Conservation (phyloP, 371 early-diverging fungal genomes). For the Mucor plumbeus region DNA sequence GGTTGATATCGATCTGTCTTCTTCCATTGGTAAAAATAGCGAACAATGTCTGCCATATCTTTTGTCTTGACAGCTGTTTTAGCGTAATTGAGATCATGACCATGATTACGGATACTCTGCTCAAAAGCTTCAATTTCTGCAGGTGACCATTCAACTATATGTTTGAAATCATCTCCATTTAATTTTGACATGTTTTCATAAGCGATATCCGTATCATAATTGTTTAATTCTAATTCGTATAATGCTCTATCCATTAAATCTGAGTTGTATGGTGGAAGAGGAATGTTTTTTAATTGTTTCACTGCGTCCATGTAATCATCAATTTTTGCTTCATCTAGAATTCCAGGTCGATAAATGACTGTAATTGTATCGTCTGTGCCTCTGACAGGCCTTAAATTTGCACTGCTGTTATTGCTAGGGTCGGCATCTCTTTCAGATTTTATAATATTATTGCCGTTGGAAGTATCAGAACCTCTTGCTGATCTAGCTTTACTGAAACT, state of each 20-base stretch:
- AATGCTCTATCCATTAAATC: slow-evolving; percentile 72
- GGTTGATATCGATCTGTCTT: slow-evolving; percentile 72
- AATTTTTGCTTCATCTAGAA: slow-evolving; percentile 34
- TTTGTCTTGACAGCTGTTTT: slow-evolving; percentile 58
- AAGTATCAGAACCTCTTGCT: too few species aligned
- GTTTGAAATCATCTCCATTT: slow-evolving; percentile 53
- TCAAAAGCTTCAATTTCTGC: slow-evolving; percentile 70
- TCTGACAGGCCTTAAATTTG: slow-evolving; percentile 30
- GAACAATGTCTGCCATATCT: slow-evolving; percentile 68
- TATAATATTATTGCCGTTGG: too few species aligned
- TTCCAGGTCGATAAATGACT: slow-evolving; percentile 33
- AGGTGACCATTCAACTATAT: slow-evolving; percentile 65
- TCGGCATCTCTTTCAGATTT: too few species aligned
- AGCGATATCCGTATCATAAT: slow-evolving; percentile 65
- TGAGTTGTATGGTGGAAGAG: slow-evolving; percentile 50
- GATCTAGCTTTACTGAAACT: background rate
- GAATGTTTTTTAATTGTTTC: slow-evolving; percentile 40
- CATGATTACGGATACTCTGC: slow-evolving; percentile 67
- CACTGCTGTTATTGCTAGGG: background rate
- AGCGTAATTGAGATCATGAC: slow-evolving; percentile 73
- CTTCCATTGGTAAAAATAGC: slow-evolving; percentile 78
- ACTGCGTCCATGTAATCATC: slow-evolving; percentile 55
- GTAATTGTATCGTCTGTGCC: slow-evolving; percentile 59
- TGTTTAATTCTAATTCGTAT: slow-evolving; percentile 54
- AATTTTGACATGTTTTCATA: slow-evolving; percentile 57